Evolutionary conservation across 2,329 filamentous ascomycete species (phyloP).

Genomic region (Capronia americana): DNA sequence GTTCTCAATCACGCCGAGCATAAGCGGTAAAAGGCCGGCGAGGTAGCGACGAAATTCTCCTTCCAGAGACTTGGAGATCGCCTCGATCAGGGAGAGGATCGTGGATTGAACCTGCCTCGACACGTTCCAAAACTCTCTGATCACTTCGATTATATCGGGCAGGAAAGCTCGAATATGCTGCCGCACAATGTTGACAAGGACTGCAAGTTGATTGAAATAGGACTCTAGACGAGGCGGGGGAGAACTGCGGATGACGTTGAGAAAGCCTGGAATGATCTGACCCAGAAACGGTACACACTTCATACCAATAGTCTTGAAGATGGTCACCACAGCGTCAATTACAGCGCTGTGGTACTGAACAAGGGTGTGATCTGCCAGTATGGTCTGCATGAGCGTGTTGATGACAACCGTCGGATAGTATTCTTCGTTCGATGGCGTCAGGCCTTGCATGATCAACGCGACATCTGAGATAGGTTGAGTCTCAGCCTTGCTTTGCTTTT

Average conservation of each 20-base stretch:
- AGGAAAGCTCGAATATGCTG: slow-evolving; percentile 95
- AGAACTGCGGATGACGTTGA: slow-evolving; percentile 84
- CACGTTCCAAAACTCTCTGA: slow-evolving; percentile 88
- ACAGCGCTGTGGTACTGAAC: slow-evolving; percentile 90
- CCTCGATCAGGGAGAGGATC: slow-evolving; percentile 89
- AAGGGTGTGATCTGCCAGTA: slow-evolving; percentile 88
- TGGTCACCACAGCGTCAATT: slow-evolving; percentile 98
- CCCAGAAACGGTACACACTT: slow-evolving; percentile 96
- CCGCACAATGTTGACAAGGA: slow-evolving; percentile 90
- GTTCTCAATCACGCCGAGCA: slow-evolving; percentile 92
- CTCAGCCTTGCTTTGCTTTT: slow-evolving; percentile 74
- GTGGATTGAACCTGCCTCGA: slow-evolving; percentile 84
- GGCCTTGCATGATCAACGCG: slow-evolving; percentile 94
- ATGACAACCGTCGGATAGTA: slow-evolving; percentile 99
- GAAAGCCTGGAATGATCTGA: slow-evolving; percentile 91
- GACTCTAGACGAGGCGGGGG: slow-evolving; percentile 81
- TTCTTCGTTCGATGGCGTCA: slow-evolving; percentile 95
- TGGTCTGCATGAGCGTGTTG: slow-evolving; percentile 83
- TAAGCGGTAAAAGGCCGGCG: slow-evolving; percentile 83
- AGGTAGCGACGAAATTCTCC: slow-evolving; percentile 98
- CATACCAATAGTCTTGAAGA: slow-evolving; percentile 92
- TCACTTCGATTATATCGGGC: slow-evolving; percentile 80
- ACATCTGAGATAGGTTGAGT: slow-evolving; percentile 83
- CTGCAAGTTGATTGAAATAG: slow-evolving; percentile 95
- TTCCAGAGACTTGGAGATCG: slow-evolving; percentile 89